Conservation (phyloP, 1,139 yeast genomes). For the Magnusiomyces starmeri region DNA sequence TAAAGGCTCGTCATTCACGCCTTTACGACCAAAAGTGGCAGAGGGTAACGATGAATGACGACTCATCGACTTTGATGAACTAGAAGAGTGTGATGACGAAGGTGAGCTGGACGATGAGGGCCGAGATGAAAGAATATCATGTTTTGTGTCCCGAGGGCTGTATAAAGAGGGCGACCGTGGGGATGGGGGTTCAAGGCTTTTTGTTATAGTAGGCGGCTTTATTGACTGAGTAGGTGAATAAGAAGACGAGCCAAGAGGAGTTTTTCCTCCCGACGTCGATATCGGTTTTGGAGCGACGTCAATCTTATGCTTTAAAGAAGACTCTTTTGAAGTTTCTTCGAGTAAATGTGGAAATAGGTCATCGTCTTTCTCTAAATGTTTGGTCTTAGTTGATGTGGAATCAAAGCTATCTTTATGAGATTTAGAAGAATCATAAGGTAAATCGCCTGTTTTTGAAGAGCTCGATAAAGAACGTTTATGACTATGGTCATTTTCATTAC, state of each 20-base stretch:
- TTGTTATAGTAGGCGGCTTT: not conserved
- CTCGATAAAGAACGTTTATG: constrained; percentile 8
- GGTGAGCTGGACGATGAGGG: too few species aligned
- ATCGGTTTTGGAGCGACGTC: not conserved
- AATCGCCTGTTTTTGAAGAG: not conserved
- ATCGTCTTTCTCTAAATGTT: constrained; percentile 4
- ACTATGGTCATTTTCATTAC: too few species aligned
- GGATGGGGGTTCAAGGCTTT: not conserved
- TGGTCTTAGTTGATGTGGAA: constrained; percentile 5
- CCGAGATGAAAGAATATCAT: too few species aligned
- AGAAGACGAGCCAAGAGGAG: not conserved
- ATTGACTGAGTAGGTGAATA: constrained; percentile 1
- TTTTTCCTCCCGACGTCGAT: not conserved
- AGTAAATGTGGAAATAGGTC: constrained; percentile 17
- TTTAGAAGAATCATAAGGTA: not conserved
- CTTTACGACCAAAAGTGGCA: too few species aligned
- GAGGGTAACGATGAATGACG: constrained; percentile 3
- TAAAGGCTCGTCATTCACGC: too few species aligned
- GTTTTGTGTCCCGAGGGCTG: constrained; percentile 7
- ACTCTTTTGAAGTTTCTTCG: constrained; percentile 9
- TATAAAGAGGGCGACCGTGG: not conserved
- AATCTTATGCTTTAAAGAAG: not conserved
- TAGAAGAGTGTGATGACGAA: too few species aligned
- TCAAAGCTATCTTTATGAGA: not conserved
- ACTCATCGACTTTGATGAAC: not conserved